These are phyloP conservation scores for Calendula officinalis DNA, from an alignment of 129 eudicot species.

Conservation along the genomic window DNA sequence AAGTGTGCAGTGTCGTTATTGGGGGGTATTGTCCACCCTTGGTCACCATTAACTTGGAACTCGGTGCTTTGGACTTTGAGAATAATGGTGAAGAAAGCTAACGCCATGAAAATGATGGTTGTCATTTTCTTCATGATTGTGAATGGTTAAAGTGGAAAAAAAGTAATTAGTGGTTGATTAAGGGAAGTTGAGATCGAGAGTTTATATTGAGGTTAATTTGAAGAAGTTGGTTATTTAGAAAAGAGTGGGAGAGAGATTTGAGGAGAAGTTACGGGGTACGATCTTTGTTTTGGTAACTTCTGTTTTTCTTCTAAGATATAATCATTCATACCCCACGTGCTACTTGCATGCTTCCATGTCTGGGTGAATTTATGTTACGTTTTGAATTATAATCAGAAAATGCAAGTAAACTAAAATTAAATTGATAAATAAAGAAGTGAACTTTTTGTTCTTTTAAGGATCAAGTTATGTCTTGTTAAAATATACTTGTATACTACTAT, in stretches of 20 bases:
- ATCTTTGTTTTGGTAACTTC: constrained; percentile 47
- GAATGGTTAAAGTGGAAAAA: neutral
- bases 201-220: constrained; percentile 5
- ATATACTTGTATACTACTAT: too few species aligned
- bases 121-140: constrained; percentile 18
- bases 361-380: too few species aligned
- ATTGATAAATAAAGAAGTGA: too few species aligned
- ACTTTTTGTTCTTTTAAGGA: too few species aligned
- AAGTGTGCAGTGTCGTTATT: constrained; percentile 34
- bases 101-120: constrained; percentile 17
- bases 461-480: too few species aligned
- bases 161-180: constrained; percentile 1
- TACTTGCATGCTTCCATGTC: too few species aligned
- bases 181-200: constrained; percentile 9
- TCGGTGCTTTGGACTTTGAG: constrained; percentile 34
- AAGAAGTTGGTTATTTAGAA: constrained; percentile 30
- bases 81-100: constrained; percentile 18
- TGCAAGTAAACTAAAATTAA: too few species aligned
- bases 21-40: constrained; percentile 62
- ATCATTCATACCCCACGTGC: too few species aligned
- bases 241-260: constrained; percentile 35
- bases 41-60: constrained; percentile 54
- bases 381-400: too few species aligned
- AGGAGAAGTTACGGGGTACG: constrained; percentile 36
- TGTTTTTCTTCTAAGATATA: neutral